Evolutionary conservation across 2,329 filamentous ascomycete species (phyloP).

Genomic region (Diaporthe caulivora): DNA sequence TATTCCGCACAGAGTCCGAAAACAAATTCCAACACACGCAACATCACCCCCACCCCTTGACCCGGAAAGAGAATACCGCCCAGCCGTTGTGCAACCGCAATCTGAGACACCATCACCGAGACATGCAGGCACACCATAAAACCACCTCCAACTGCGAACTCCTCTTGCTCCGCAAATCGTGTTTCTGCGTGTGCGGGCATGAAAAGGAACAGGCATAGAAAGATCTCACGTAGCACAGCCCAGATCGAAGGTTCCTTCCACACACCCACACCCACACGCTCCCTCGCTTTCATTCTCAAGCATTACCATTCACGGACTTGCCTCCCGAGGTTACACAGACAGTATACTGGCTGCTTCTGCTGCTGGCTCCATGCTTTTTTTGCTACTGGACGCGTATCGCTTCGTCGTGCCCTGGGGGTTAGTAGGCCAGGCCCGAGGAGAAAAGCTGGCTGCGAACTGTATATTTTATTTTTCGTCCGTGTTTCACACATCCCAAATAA

Average conservation of each 20-base stretch:
- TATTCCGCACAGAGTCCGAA: constrained; percentile 26
- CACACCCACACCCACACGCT: not conserved
- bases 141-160: not conserved
- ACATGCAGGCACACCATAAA: constrained; percentile 25
- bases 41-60: constrained; percentile 9
- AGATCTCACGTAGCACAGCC: constrained; percentile 27
- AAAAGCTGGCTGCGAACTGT: constrained; percentile 3
- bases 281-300: not conserved
- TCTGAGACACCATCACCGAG: constrained; percentile 28
- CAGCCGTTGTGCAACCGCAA: constrained; percentile 32
- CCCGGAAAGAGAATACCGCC: constrained; percentile 32
- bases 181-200: not conserved
- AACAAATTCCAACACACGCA: not conserved
- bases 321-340: not conserved
- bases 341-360: not conserved
- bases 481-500: constrained; percentile 19
- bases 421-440: not conserved
- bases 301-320: constrained; percentile 10
- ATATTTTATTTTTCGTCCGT: not conserved
- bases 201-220: constrained; percentile 5
- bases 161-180: not conserved
- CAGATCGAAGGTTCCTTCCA: constrained; percentile 19
- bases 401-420: not conserved
- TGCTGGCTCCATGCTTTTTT: not conserved
- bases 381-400: not conserved